phyloP scores from a whole-genome alignment of 2,329 filamentous ascomycete genomes.

The Fusarium transvaalense region DNA sequence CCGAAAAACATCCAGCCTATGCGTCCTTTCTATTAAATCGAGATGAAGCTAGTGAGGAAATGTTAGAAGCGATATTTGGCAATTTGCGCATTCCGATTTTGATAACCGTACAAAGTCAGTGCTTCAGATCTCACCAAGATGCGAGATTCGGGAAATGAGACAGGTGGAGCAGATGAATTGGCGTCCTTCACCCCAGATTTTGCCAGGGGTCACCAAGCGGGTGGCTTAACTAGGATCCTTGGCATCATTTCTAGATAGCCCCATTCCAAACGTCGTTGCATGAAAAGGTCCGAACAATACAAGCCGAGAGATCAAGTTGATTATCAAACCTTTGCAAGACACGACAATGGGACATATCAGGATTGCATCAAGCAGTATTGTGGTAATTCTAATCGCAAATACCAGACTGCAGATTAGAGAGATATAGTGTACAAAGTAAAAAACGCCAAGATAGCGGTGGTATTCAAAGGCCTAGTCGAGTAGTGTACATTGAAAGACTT shows the following conservation, averaged over 20 bases:
- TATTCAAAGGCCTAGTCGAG: constrained; percentile 56
- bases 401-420: constrained; percentile 60
- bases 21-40: constrained; percentile 6
- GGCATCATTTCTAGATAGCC: background rate
- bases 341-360: background rate
- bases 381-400: constrained; percentile 27
- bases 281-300: background rate
- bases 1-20: constrained; percentile 7
- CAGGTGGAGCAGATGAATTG: constrained; percentile 12
- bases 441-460: constrained; percentile 47
- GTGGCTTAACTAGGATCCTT: constrained; percentile 24
- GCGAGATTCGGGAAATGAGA: constrained; percentile 41
- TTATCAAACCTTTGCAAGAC: background rate
- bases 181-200: constrained; percentile 42
- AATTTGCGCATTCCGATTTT: constrained; percentile 24
- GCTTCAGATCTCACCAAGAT: constrained; percentile 11
- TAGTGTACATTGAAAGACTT: constrained; percentile 55
- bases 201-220: constrained; percentile 12
- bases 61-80: constrained; percentile 20
- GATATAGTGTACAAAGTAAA: constrained; percentile 53
- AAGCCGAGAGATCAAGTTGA: background rate
- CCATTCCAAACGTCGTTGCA: constrained; percentile 8
- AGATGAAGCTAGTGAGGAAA: background rate
- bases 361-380: constrained; percentile 18
- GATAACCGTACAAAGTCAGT: constrained; percentile 4